Evolutionary conservation across 192 early-diverging fungal species (phyloP).

Genomic region (Linnemannia elongata): DNA sequence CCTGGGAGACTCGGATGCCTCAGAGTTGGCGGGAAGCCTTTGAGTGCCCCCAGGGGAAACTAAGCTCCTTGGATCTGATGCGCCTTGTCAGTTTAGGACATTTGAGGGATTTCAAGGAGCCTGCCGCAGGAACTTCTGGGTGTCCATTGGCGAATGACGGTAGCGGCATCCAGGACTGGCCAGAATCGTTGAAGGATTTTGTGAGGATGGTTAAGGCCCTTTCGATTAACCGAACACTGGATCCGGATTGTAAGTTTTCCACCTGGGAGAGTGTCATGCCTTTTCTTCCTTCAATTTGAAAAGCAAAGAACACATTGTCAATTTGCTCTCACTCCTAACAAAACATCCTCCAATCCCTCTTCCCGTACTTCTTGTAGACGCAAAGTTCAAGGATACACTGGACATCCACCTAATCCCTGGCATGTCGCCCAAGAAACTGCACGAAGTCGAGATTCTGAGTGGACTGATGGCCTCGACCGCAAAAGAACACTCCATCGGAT

Average conservation of each 20-base stretch:
- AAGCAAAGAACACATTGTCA: neutral
- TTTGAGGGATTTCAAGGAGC: constrained; percentile 25
- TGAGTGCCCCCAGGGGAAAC: constrained; percentile 31
- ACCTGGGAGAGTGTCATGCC: neutral
- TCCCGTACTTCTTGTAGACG: constrained; percentile 8
- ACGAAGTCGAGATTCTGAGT: constrained; percentile 76
- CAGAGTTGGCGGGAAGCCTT: constrained; percentile 61
- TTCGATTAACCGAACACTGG: constrained; percentile 44
- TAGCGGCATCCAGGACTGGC: constrained; percentile 55
- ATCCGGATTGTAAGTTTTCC: constrained; percentile 45
- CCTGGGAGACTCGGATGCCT: constrained; percentile 59
- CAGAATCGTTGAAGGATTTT: constrained; percentile 59
- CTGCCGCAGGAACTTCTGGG: neutral
- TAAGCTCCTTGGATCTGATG: constrained; percentile 51
- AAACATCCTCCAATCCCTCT: neutral
- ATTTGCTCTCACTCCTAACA: neutral
- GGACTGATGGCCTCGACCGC: constrained; percentile 70
- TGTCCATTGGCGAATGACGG: neutral
- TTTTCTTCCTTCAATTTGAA: neutral
- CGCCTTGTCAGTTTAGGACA: constrained; percentile 47
- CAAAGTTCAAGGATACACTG: constrained; percentile 54
- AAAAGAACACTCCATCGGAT: constrained; percentile 51
- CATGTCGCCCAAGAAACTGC: constrained; percentile 81
- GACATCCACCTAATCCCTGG: constrained; percentile 74
- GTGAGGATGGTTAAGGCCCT: constrained; percentile 40